Percentiles rank a stretch among this genome's conserved stretches.
These are phyloP conservation scores for Coniochaeta sp. DNA, from an alignment of 2,329 filamentous ascomycete genomes.

Conservation along the genomic window DNA sequence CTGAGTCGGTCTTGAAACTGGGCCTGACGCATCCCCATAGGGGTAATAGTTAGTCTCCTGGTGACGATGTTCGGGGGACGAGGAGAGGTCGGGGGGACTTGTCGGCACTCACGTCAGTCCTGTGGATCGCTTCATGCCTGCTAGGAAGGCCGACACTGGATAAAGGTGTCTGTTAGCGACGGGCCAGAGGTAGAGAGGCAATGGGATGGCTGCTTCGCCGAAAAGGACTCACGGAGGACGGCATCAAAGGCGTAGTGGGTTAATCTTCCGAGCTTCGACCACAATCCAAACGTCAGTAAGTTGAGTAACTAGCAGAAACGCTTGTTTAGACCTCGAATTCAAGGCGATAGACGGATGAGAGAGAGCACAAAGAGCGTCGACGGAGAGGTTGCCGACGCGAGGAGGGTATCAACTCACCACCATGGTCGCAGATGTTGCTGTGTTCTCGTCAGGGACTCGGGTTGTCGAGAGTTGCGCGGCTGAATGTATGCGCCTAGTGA, in stretches of 20 bases:
- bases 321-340: conserved; percentile 28
- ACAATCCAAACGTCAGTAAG: conserved; percentile 62
- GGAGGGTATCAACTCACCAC: conserved; percentile 11
- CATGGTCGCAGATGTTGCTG: conserved; percentile 7
- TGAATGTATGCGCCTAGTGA: too few relatives aligned
- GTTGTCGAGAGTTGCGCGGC: too few relatives aligned
- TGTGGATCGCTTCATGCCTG: conserved; percentile 94
- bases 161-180: conserved; percentile 12
- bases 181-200: conserved; percentile 14
- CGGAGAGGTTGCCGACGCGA: neutral
- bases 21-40: conserved; percentile 42
- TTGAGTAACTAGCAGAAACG: conserved; percentile 48
- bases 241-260: conserved; percentile 96
- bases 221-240: conserved; percentile 68
- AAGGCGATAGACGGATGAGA: conserved; percentile 10
- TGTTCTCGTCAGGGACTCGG: too few relatives aligned
- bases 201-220: neutral
- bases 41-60: conserved; percentile 36
- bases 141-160: conserved; percentile 87
- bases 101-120: conserved; percentile 80
- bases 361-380: conserved; percentile 4
- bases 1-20: conserved; percentile 82
- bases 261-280: conserved; percentile 80
- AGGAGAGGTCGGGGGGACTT: conserved; percentile 10
- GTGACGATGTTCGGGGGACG: neutral